phyloP scores from a whole-genome alignment of 2,329 filamentous ascomycete species.

The Colletotrichum falcatum region DNA sequence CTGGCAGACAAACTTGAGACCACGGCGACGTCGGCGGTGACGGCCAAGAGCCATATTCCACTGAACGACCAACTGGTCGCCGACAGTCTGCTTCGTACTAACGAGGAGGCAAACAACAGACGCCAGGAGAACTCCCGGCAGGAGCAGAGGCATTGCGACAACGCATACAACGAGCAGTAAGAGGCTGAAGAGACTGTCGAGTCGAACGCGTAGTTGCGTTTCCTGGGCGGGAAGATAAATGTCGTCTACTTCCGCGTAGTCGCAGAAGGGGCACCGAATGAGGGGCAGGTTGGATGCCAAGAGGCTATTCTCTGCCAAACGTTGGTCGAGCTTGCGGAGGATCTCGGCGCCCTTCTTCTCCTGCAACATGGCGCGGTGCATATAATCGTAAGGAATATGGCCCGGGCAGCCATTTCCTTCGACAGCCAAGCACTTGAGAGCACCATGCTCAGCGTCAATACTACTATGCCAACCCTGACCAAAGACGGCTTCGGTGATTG shows the following conservation, averaged over 20 bases:
- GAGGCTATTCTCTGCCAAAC: conserved; percentile 81
- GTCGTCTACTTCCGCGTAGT: conserved; percentile 89
- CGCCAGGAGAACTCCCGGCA: conserved; percentile 63
- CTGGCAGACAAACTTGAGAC: conserved; percentile 82
- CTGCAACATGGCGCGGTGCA: conserved; percentile 78
- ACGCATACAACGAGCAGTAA: conserved; percentile 65
- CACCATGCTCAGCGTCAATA: conserved; percentile 78
- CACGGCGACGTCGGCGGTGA: conserved; percentile 76
- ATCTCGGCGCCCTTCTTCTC: conserved; percentile 78
- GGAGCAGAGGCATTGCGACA: conserved; percentile 66
- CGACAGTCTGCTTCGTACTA: conserved; percentile 57
- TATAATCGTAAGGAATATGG: conserved; percentile 75
- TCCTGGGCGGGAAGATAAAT: conserved; percentile 71
- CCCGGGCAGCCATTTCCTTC: conserved; percentile 78
- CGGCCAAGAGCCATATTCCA: conserved; percentile 73
- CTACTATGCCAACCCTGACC: conserved; percentile 91
- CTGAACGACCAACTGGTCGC: conserved; percentile 56
- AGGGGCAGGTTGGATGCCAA: conserved; percentile 80
- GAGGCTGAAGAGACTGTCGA: conserved; percentile 61
- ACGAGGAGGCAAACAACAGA: conserved; percentile 59
- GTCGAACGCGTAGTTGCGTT: conserved; percentile 67
- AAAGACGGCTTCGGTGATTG: conserved; percentile 88
- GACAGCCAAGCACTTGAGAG: conserved; percentile 86
- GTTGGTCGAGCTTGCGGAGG: conserved; percentile 80
- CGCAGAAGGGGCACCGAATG: conserved; percentile 89